These are phyloP conservation scores for Colletotrichum gigasporum DNA, from an alignment of 2,329 filamentous ascomycete species.

Conservation along the genomic window DNA sequence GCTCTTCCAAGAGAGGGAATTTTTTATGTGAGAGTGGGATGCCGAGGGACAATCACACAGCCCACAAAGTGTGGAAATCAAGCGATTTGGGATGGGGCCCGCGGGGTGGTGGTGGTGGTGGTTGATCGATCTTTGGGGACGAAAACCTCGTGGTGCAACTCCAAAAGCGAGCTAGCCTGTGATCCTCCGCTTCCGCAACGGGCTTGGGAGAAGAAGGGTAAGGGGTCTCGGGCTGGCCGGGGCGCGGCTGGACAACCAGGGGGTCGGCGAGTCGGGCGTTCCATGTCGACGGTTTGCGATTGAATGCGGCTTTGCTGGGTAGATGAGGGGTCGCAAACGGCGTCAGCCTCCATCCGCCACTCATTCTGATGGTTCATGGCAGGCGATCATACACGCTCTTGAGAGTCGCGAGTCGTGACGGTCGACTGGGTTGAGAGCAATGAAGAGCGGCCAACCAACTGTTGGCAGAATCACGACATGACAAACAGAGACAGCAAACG, in stretches of 20 bases:
- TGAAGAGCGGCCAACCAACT: too few relatives aligned
- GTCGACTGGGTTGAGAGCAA: too few relatives aligned
- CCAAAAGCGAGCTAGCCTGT: neutral
- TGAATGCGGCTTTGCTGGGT: constrained; percentile 2
- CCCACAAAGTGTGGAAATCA: constrained; percentile 12
- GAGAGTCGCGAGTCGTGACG: too few relatives aligned
- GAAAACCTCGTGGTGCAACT: neutral
- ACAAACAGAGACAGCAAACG: neutral
- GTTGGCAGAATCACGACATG: too few relatives aligned
- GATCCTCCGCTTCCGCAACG: neutral
- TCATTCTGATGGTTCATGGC: neutral
- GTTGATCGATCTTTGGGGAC: neutral
- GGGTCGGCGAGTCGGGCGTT: neutral
- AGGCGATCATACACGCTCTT: neutral
- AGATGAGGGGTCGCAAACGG: constrained; percentile 1
- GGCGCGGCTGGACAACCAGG: neutral
- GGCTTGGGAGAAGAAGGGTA: neutral
- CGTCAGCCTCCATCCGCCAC: neutral
- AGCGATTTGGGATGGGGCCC: neutral
- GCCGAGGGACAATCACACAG: neutral
- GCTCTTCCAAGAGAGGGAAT: too few relatives aligned
- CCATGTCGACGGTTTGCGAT: constrained; percentile 10
- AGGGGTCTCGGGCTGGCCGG: constrained; percentile 22
- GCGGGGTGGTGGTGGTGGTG: neutral
- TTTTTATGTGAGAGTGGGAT: too few relatives aligned